phyloP scores from a whole-genome alignment of 345 rosid genomes.

The Litchi chinensis region DNA sequence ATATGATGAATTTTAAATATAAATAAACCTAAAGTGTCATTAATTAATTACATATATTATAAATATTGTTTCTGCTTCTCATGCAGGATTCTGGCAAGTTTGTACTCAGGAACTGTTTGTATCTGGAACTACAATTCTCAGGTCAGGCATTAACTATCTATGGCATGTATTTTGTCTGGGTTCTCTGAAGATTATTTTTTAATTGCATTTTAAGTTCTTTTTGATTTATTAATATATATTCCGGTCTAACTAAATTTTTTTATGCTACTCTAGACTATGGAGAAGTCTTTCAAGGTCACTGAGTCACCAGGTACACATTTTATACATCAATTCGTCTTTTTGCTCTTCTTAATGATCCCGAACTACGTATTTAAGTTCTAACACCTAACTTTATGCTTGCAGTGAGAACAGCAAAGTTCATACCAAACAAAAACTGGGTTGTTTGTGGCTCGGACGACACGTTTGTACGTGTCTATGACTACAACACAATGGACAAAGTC shows the following conservation, averaged over 20 bases:
- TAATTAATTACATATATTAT: too few relatives aligned
- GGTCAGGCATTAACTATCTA: slow-evolving; percentile 33
- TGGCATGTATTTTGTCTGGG: background rate
- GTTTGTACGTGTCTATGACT: slow-evolving; percentile 86
- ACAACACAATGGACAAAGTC: slow-evolving; percentile 88
- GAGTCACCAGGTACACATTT: slow-evolving; percentile 73
- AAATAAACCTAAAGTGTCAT: too few relatives aligned
- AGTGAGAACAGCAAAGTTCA: slow-evolving; percentile 96
- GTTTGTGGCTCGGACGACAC: slow-evolving; percentile 97
- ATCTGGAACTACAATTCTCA: slow-evolving; percentile 88
- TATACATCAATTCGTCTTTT: background rate
- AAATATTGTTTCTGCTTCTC: background rate
- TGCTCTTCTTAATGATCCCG: slow-evolving; percentile 13
- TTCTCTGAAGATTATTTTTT: too few relatives aligned
- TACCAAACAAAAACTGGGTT: slow-evolving; percentile 88
- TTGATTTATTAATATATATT: background rate
- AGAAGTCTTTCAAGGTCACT: slow-evolving; percentile 86
- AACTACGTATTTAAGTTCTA: background rate
- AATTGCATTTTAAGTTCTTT: too few relatives aligned
- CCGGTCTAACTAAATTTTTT: background rate
- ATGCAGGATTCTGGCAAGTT: slow-evolving; percentile 68
- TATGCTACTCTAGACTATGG: slow-evolving; percentile 57
- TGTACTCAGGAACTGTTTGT: slow-evolving; percentile 69
- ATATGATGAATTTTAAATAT: too few relatives aligned
- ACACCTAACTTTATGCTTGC: slow-evolving; percentile 25